Evolutionary conservation across 352 stramenopile species (phyloP).

Genomic region (Thalassiosira livingstoniorum): DNA sequence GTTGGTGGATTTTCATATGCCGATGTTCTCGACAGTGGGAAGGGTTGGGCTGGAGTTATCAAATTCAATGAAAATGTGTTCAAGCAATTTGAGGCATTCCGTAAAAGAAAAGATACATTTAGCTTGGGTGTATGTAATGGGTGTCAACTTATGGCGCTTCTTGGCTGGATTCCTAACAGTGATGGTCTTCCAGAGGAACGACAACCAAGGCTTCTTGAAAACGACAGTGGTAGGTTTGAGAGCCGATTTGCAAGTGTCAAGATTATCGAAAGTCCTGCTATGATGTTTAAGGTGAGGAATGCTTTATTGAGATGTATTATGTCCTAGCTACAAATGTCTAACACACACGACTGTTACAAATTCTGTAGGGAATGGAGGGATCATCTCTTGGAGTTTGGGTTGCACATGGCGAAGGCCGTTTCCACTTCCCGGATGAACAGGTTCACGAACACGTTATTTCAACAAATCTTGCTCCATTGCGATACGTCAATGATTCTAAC

Average conservation of each 20-base stretch:
- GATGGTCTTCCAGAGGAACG: constrained; percentile 81
- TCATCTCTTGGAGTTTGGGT: constrained; percentile 98
- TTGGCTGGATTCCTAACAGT: constrained; percentile 94
- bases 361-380: constrained; percentile 92
- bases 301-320: constrained; percentile 3
- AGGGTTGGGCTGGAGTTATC: constrained; percentile 98
- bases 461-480: constrained; percentile 93
- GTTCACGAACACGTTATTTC: constrained; percentile 90
- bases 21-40: constrained; percentile 98
- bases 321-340: neutral
- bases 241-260: constrained; percentile 96
- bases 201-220: constrained; percentile 97
- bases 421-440: constrained; percentile 94
- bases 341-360: neutral
- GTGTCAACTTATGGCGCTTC: constrained; percentile 99
- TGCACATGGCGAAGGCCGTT: constrained; percentile 93
- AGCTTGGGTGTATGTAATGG: constrained; percentile 99
- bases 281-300: constrained; percentile 95
- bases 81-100: constrained; percentile 97
- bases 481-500: constrained; percentile 97
- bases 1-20: constrained; percentile 99
- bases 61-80: constrained; percentile 96
- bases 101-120: constrained; percentile 96
- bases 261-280: constrained; percentile 93
- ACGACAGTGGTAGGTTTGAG: constrained; percentile 96